Evolutionary conservation across 441 rosid genomes (phyloP).

Genomic region (Brassica balearica): DNA sequence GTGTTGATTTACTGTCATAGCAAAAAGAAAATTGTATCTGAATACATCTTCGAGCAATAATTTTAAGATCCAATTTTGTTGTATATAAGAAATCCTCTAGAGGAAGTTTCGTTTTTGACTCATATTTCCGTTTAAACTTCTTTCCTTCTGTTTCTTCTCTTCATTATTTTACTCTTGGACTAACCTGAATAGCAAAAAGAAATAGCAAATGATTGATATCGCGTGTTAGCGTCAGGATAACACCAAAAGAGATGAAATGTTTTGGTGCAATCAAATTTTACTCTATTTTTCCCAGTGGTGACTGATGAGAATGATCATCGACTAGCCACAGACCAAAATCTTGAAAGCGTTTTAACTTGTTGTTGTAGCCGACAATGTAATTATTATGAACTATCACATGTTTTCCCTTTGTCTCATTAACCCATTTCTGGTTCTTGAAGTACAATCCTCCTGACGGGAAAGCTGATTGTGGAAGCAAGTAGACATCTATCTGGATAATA

Average conservation of each 20-base stretch:
- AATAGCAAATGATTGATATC: background rate
- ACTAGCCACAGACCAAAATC: slow-evolving; percentile 10
- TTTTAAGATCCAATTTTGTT: slow-evolving; percentile 3
- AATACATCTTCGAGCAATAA: background rate
- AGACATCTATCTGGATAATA: slow-evolving; percentile 1
- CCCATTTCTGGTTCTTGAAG: slow-evolving; percentile 21
- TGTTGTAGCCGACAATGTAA: slow-evolving; percentile 16
- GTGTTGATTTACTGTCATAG: background rate
- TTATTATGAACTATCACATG: slow-evolving; percentile 21
- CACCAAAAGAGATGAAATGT: background rate
- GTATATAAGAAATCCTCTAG: slow-evolving; percentile 6
- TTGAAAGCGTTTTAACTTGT: slow-evolving; percentile 14
- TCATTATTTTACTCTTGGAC: slow-evolving; percentile 1
- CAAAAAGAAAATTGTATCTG: background rate
- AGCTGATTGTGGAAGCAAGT: slow-evolving; percentile 21
- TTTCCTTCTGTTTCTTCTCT: background rate
- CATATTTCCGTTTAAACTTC: background rate
- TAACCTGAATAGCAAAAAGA: slow-evolving; percentile 13
- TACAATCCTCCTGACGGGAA: slow-evolving; percentile 23
- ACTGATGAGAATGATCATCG: slow-evolving; percentile 11
- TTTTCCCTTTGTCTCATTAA: slow-evolving; percentile 1
- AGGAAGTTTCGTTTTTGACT: background rate
- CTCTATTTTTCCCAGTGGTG: slow-evolving; percentile 22
- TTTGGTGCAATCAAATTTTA: slow-evolving; percentile 4
- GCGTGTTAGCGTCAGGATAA: background rate